Evolutionary conservation across 2,329 filamentous ascomycete species (phyloP).

Genomic region (Sarocladiaceae sp.): DNA sequence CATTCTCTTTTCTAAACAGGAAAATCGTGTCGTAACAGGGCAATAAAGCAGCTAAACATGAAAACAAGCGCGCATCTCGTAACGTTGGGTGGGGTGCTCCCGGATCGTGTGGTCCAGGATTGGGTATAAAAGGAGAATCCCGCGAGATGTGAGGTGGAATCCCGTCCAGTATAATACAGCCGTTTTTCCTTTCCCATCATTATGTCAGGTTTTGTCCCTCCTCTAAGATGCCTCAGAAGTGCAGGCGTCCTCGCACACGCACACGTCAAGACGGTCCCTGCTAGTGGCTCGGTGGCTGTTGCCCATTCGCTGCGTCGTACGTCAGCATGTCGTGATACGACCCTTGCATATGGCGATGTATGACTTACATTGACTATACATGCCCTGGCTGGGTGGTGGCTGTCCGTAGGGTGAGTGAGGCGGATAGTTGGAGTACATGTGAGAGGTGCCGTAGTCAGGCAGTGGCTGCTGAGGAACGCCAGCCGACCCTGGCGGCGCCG

Average conservation of each 20-base stretch:
- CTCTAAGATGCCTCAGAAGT: neutral
- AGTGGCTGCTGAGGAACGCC: slow-evolving; percentile 46
- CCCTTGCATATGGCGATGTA: too few species aligned
- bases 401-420: slow-evolving; percentile 54
- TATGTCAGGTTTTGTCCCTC: slow-evolving; percentile 7
- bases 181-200: slow-evolving; percentile 7
- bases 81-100: neutral
- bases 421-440: slow-evolving; percentile 54
- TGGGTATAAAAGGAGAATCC: slow-evolving; percentile 7
- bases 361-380: slow-evolving; percentile 54
- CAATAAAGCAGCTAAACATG: neutral
- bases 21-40: slow-evolving; percentile 1
- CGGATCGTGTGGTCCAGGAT: neutral
- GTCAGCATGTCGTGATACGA: neutral
- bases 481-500: slow-evolving; percentile 47
- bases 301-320: slow-evolving; percentile 24
- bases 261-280: too few species aligned
- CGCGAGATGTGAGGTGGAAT: slow-evolving; percentile 3
- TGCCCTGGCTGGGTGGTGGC: slow-evolving; percentile 40
- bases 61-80: slow-evolving; percentile 4
- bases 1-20: slow-evolving; percentile 6
- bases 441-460: slow-evolving; percentile 47
- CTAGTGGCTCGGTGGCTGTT: slow-evolving; percentile 27
- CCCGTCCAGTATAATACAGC: slow-evolving; percentile 8
- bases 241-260: too few species aligned